phyloP scores from a whole-genome alignment of 805 yeast genomes.

The Monosporozyma aquatica region DNA sequence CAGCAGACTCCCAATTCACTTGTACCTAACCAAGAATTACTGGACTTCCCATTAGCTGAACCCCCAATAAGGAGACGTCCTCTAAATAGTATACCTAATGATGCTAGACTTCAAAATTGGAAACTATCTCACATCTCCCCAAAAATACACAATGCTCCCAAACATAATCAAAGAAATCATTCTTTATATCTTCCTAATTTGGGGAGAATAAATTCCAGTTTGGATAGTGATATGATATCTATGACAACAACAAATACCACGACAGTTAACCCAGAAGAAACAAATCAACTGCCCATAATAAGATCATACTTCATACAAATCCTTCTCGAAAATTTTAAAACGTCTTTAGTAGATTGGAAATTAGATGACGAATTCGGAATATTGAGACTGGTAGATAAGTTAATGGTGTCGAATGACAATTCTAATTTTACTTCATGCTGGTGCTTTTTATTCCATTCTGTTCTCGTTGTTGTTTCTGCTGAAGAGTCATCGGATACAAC shows the following conservation, averaged over 20 bases:
- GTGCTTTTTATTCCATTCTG: slow-evolving; percentile 30
- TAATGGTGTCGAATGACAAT: slow-evolving; percentile 27
- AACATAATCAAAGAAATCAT: background rate
- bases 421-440: slow-evolving; percentile 19
- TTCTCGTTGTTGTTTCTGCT: slow-evolving; percentile 13
- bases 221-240: background rate
- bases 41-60: slow-evolving; percentile 2
- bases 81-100: background rate
- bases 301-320: slow-evolving; percentile 21
- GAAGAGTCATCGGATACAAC: slow-evolving; percentile 3
- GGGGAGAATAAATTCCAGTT: background rate
- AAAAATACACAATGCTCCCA: background rate
- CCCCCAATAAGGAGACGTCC: slow-evolving; percentile 4
- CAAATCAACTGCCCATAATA: slow-evolving; percentile 15
- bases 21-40: background rate
- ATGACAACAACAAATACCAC: background rate
- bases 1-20: background rate
- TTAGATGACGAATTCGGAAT: slow-evolving; percentile 30
- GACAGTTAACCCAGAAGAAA: background rate
- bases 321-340: slow-evolving; percentile 15
- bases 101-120: background rate
- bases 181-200: background rate
- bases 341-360: slow-evolving; percentile 16
- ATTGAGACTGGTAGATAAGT: slow-evolving; percentile 30
- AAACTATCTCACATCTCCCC: background rate